These are phyloP conservation scores for Diaporthe eres DNA, from an alignment of 2,329 filamentous ascomycete genomes.

Conservation along the genomic window DNA sequence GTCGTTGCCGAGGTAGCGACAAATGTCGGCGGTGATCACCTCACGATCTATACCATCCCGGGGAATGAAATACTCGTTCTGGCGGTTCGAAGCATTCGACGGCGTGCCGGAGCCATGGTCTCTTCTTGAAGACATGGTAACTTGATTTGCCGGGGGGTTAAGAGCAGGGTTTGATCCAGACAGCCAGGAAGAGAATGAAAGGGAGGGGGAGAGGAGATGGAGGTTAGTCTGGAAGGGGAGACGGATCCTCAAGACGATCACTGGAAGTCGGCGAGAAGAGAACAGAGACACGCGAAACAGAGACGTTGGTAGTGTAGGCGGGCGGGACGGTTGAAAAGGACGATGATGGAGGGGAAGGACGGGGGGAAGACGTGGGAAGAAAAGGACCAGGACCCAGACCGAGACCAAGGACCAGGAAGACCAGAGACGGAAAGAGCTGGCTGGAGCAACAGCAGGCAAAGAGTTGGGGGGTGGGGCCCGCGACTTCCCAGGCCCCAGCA, in stretches of 20 bases:
- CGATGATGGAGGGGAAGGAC: slow-evolving; percentile 37
- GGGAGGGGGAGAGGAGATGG: background rate
- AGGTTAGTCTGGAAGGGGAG: slow-evolving; percentile 39
- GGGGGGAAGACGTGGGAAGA: slow-evolving; percentile 39
- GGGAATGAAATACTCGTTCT: slow-evolving; percentile 86
- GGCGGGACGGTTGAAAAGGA: slow-evolving; percentile 29
- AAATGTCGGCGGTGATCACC: slow-evolving; percentile 88
- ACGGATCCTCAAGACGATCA: background rate
- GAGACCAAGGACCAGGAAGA: slow-evolving; percentile 6
- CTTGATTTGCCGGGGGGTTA: slow-evolving; percentile 33
- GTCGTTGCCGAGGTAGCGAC: slow-evolving; percentile 87
- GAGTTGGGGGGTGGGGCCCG: slow-evolving; percentile 22
- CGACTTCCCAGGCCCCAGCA: slow-evolving; percentile 22
- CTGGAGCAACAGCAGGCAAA: slow-evolving; percentile 17
- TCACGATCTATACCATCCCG: slow-evolving; percentile 86
- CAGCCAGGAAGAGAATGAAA: slow-evolving; percentile 33
- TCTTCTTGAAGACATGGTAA: slow-evolving; percentile 57
- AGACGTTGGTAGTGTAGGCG: slow-evolving; percentile 1
- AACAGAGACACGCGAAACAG: background rate
- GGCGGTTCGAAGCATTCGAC: slow-evolving; percentile 58
- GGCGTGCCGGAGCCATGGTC: slow-evolving; percentile 49
- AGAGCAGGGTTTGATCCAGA: slow-evolving; percentile 31
- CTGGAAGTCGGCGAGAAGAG: slow-evolving; percentile 13
- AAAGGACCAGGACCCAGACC: slow-evolving; percentile 38
- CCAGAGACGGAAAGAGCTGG: slow-evolving; percentile 28